phyloP scores from a whole-genome alignment of 2,329 filamentous ascomycete species.

The Teratosphaeria destructans region DNA sequence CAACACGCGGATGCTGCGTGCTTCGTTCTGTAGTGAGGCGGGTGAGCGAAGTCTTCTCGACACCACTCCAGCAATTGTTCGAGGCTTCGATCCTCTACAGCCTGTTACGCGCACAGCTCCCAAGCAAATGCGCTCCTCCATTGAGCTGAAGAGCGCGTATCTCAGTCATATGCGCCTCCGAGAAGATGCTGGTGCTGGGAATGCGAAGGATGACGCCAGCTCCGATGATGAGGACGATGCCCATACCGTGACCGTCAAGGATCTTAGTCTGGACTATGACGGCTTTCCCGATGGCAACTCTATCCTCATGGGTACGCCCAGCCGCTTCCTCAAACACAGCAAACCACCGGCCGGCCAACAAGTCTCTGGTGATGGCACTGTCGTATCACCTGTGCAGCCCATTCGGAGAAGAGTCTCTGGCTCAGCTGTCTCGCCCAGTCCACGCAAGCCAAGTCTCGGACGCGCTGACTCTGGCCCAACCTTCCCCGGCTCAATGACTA shows the following conservation, averaged over 20 bases:
- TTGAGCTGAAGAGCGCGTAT: conserved; percentile 19
- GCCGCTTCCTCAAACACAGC: conserved; percentile 23
- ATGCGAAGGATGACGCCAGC: not conserved
- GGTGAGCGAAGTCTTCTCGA: conserved; percentile 17
- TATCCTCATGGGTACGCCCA: conserved; percentile 25
- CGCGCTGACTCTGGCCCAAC: conserved; percentile 22
- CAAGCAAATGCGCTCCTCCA: conserved; percentile 20
- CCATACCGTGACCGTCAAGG: conserved; percentile 9
- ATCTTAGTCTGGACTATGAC: conserved; percentile 15
- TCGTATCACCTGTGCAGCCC: conserved; percentile 7
- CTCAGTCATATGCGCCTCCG: conserved; percentile 13
- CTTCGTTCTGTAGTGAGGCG: conserved; percentile 20
- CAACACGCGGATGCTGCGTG: conserved; percentile 23
- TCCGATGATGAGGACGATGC: conserved; percentile 9
- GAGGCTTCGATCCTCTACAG: conserved; percentile 12
- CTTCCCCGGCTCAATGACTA: conserved; percentile 8
- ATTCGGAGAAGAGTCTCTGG: conserved; percentile 17
- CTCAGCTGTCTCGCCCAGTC: conserved; percentile 10
- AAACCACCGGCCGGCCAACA: conserved; percentile 6
- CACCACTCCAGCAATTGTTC: conserved; percentile 12
- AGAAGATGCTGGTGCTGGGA: conserved; percentile 1
- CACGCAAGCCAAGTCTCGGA: conserved; percentile 16
- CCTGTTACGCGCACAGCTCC: conserved; percentile 15
- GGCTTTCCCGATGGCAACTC: conserved; percentile 25
- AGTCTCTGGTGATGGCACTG: conserved; percentile 13